A percentile compares a stretch with the other conserved stretches of the same genome.
These are phyloP conservation scores for Penium margaritaceum DNA, from an alignment of 139 green algal genomes.

Conservation along the genomic window DNA sequence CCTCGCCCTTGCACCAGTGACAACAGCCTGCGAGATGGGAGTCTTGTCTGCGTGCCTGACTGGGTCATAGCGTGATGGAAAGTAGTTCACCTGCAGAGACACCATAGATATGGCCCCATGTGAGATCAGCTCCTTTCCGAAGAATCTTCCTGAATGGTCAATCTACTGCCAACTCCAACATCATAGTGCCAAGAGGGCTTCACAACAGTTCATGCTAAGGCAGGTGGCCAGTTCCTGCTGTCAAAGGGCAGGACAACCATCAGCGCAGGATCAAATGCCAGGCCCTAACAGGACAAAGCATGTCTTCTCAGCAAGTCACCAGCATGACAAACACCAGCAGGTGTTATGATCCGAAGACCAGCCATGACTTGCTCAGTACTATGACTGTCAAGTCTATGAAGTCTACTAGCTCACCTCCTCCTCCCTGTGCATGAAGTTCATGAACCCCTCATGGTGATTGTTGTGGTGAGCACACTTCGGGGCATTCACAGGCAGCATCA, in stretches of 20 bases:
- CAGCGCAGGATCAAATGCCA: neutral
- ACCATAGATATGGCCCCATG: too few species aligned
- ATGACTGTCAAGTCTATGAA: too few species aligned
- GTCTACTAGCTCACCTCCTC: conserved; percentile 77
- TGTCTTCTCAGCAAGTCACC: too few species aligned
- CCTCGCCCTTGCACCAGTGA: conserved; percentile 70
- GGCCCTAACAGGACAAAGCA: too few species aligned
- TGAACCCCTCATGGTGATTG: conserved; percentile 95
- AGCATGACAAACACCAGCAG: too few species aligned
- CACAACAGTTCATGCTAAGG: neutral
- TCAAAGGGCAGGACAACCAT: neutral
- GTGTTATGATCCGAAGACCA: too few species aligned
- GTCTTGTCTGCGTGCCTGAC: conserved; percentile 68
- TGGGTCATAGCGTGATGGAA: conserved; percentile 80
- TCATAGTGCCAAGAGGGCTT: too few species aligned
- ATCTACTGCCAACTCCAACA: neutral
- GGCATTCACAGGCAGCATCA: conserved; percentile 53
- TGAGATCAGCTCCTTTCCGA: too few species aligned
- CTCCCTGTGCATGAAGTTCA: conserved; percentile 88
- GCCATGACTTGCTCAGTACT: neutral
- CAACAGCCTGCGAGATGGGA: conserved; percentile 50
- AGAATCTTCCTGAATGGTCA: too few species aligned
- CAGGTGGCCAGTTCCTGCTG: neutral
- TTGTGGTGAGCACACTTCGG: conserved; percentile 53
- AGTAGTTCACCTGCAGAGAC: conserved; percentile 82